A percentile compares a stretch with the other conserved stretches of the same genome.
These are phyloP conservation scores for Colletotrichum sp. DNA, from an alignment of 2,329 filamentous ascomycete species.

Conservation along the genomic window DNA sequence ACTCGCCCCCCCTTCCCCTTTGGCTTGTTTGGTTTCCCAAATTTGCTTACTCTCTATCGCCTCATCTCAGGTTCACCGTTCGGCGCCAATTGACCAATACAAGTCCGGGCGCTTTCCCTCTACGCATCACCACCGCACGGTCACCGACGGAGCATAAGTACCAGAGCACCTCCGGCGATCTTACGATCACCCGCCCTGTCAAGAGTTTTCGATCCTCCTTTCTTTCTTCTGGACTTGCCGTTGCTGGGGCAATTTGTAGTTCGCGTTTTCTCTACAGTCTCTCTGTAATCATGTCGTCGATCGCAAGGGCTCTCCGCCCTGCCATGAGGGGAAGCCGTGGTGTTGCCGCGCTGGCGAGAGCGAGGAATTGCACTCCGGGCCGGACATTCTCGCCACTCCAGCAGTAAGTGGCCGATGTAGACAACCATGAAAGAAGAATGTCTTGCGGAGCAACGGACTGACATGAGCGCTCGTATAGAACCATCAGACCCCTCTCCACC, in stretches of 20 bases:
- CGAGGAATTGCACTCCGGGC: conserved; percentile 25
- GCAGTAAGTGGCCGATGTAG: conserved; percentile 29
- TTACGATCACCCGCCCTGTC: not conserved
- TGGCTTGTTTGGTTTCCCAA: not conserved
- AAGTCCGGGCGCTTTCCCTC: not conserved
- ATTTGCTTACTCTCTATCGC: not conserved
- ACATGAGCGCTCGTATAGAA: conserved; percentile 14
- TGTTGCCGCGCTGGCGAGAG: conserved; percentile 27
- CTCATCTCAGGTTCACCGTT: not conserved
- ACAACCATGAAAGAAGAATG: not conserved
- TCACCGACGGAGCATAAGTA: conserved; percentile 13
- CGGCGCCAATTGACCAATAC: conserved; percentile 5
- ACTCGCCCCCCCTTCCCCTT: not conserved
- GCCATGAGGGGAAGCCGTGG: conserved; percentile 51
- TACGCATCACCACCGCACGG: conserved; percentile 3
- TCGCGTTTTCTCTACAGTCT: conserved; percentile 5
- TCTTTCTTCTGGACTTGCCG: not conserved
- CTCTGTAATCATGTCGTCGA: conserved; percentile 47
- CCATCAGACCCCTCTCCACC: conserved; percentile 62
- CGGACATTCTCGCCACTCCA: conserved; percentile 25
- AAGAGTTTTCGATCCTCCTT: not conserved
- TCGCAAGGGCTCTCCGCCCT: conserved; percentile 57
- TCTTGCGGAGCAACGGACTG: not conserved
- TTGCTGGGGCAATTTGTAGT: not conserved
- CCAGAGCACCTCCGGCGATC: conserved; percentile 1